Percentiles rank a stretch among this genome's conserved stretches.
These are phyloP conservation scores for Combretum micranthum DNA, from an alignment of 345 rosid genomes.

Conservation along the genomic window DNA sequence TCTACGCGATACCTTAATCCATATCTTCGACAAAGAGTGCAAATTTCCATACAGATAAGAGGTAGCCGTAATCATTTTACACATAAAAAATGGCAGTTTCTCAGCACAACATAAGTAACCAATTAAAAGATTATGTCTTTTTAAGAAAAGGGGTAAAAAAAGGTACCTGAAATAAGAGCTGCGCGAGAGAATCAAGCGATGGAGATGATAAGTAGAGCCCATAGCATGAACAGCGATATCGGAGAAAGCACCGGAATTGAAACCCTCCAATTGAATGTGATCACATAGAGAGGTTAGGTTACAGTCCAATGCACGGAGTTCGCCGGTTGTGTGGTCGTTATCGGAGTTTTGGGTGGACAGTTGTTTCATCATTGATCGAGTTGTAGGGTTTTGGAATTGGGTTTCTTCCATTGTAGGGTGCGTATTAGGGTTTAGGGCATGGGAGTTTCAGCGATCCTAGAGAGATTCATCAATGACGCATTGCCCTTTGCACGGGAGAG, in stretches of 20 bases:
- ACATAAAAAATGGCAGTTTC: background rate
- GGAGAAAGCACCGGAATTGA: slow-evolving; percentile 78
- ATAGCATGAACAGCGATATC: slow-evolving; percentile 77
- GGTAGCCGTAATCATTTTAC: no score
- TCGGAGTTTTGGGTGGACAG: slow-evolving; percentile 48
- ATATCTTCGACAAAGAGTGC: no score
- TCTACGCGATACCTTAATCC: no score
- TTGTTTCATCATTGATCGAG: slow-evolving; percentile 23
- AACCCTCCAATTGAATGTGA: slow-evolving; percentile 84
- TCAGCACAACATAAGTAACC: background rate
- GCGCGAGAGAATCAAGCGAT: slow-evolving; percentile 85
- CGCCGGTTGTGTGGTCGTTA: slow-evolving; percentile 57
- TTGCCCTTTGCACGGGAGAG: no score
- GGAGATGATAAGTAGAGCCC: slow-evolving; percentile 87
- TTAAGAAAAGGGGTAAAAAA: background rate
- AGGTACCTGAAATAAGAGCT: slow-evolving; percentile 88
- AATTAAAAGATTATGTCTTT: background rate
- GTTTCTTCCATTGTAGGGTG: slow-evolving; percentile 4
- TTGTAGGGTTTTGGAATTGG: slow-evolving; percentile 2
- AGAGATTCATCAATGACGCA: no score
- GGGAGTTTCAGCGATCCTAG: background rate
- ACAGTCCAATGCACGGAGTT: slow-evolving; percentile 73
- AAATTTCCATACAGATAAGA: background rate
- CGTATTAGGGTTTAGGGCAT: slow-evolving; percentile 1
- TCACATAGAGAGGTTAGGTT: slow-evolving; percentile 88